Evolutionary conservation across 225 moss, liverwort and hornwort genomes (phyloP), one percentile per base, ranked within the genome.

Genomic region (Physcomitrellopsis africana): DNA sequence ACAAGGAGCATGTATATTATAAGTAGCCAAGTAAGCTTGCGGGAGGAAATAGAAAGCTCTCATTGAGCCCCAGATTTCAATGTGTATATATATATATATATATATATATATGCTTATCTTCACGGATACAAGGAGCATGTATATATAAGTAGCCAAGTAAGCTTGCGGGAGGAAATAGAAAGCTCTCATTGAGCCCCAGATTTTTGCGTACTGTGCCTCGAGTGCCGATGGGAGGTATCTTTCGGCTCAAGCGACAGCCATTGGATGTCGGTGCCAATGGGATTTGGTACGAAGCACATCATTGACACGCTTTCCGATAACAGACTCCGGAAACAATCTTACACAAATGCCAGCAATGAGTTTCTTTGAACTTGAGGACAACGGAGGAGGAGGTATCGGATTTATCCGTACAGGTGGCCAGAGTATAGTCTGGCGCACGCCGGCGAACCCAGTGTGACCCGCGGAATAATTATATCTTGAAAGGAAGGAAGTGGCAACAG

Each of bases 151-250:
- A 46, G 42, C 41, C 49, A 12, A 29, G 29, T 9, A 29, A 20
- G 58, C 15, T 0, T 37, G 16, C 5, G 9, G 24, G n/a, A 41
- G 8, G 32, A 65, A 74, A 77, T 77, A 82, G 77, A 27, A 69
- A 41, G 15, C 53, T 44, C 69, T 44, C 54, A 54, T 26, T 47
- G 48, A 48, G 27, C 46, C 60, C 60, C 65, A 42, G 51, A 73
- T 68, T 77, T 63, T 57, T 44, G 77, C 81, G n/a, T 68, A 56
- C 49, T 61, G 1, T 49, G 32, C 32, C 32, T 49, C 62, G 5
- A 72, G 57, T 79, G 83, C 83, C 83, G 68, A 79, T 79, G 49
- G 57, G 48, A 37, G 57, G 73, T 11, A 62, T 52, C 63, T 42
- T 63, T 43, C 41, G 47, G 44, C 51, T 8, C 56, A 7, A 44